Base-by-base conservation (phyloP, 2,329 filamentous ascomycete genomes). In the Aureobasidium sp. region DNA sequence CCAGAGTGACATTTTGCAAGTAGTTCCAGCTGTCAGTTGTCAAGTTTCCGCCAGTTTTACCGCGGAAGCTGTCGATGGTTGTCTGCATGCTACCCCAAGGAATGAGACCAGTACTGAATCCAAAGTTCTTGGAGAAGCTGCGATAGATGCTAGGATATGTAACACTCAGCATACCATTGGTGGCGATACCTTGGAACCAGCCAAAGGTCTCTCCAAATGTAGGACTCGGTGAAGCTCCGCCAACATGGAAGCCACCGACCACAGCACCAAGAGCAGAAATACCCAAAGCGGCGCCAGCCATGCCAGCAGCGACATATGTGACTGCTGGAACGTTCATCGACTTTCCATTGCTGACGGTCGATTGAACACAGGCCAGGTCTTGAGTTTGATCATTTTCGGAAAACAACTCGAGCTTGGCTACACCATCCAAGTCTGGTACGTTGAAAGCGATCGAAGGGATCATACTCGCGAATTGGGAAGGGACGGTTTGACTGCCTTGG, bases 81-180 rank as follows among this genome's bases (percentile, higher is more conserved):
- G 75, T 77, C 75, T 97, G 90, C 79, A 97, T 84, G 50, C 80
- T 77, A n/a, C 81, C 83, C 91, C 91, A 97, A 7, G 89, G 84
- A 62, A 97, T 81, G 63, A 97, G 77, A 56, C 92, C 92, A 32
- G 87, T 88, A 66, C 90, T 93, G 79, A 97, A 97, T 51, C 82
- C 92, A 74, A 99, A 97, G 77, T 97, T 97, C 77, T 90, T 90
- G 65, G 88, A 80, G 76, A 96, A 99, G 73, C 87, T 93, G 68
- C 87, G 85, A 78, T 97, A 97, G 41, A 97, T 86, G 39, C 85
- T 80, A 4, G 94, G 94, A 68, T 96, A 92, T 69, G 87, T 84
- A 69, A 95, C 92, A 64, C 90, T 95, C 73, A 96, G 82, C 94
- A 97, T 97, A 67, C 94, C 92, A 75, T 94, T 97, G 79, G 94